A percentile compares a stretch with the other conserved stretches of the same genome.
phyloP scores from a whole-genome alignment of 2,329 filamentous ascomycete genomes.

The Nothophaeocryptopus gaeumannii region DNA sequence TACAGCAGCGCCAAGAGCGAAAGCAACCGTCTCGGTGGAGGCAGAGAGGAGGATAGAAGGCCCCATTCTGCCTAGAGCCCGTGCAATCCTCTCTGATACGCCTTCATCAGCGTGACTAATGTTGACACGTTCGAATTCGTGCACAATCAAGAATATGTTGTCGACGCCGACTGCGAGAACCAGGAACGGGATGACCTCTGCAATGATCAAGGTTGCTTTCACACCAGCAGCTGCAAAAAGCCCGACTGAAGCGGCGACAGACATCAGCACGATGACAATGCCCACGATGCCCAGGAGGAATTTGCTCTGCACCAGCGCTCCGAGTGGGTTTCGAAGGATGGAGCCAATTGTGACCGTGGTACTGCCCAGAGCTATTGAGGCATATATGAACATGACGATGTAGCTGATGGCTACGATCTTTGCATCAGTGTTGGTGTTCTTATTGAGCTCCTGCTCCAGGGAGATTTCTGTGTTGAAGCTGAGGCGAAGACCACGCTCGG shows the following conservation, averaged over 20 bases:
- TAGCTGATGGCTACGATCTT: constrained; percentile 97
- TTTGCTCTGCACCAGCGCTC: constrained; percentile 89
- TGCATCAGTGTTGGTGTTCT: constrained; percentile 96
- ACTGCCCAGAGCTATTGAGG: constrained; percentile 85
- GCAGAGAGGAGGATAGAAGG: constrained; percentile 94
- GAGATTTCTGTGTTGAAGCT: constrained; percentile 97
- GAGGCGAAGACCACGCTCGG: constrained; percentile 72
- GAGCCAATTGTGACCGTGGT: constrained; percentile 76
- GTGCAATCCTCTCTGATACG: constrained; percentile 80
- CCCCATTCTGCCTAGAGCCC: constrained; percentile 91
- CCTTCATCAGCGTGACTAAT: constrained; percentile 83
- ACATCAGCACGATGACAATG: constrained; percentile 95
- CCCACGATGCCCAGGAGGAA: constrained; percentile 93
- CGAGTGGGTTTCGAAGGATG: constrained; percentile 75
- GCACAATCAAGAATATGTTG: constrained; percentile 98
- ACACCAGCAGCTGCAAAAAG: constrained; percentile 88
- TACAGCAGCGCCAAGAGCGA: constrained; percentile 86
- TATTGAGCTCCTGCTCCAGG: constrained; percentile 92
- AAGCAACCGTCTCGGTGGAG: constrained; percentile 90
- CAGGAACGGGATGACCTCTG: constrained; percentile 96
- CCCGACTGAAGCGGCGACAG: constrained; percentile 90
- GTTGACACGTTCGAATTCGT: constrained; percentile 96
- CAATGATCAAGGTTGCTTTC: constrained; percentile 95
- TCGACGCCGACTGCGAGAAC: constrained; percentile 95
- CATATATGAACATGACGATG: constrained; percentile 97